Conservation (phyloP, 257 asterid genomes). For the Pogostemon cablin region DNA sequence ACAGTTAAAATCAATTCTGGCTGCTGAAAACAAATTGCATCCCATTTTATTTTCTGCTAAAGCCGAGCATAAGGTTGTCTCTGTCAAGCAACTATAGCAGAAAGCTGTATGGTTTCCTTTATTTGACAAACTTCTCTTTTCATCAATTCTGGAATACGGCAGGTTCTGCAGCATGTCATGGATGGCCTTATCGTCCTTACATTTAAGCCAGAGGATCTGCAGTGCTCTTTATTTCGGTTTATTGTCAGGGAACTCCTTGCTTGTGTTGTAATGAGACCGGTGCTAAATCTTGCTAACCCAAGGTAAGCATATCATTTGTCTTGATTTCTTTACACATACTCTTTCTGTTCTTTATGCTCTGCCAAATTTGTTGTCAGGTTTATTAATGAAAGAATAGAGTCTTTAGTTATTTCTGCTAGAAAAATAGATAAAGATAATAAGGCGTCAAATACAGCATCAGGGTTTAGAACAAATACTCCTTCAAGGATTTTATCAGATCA, state of each 20-base stretch:
- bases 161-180: slow-evolving; percentile 98
- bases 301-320: slow-evolving; percentile 49
- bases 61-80: slow-evolving; percentile 92
- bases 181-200: slow-evolving; percentile 82
- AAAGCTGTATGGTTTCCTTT: slow-evolving; percentile 27
- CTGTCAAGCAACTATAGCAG: slow-evolving; percentile 15
- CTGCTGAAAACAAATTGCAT: slow-evolving; percentile 85
- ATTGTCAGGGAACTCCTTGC: slow-evolving; percentile 90
- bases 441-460: slow-evolving; percentile 43
- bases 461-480: slow-evolving; percentile 49
- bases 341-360: slow-evolving; percentile 39
- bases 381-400: slow-evolving; percentile 90
- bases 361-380: slow-evolving; percentile 66
- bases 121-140: slow-evolving; percentile 31
- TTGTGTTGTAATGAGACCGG: slow-evolving; percentile 89
- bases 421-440: slow-evolving; percentile 63
- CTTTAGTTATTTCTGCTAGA: slow-evolving; percentile 57
- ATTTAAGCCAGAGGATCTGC: slow-evolving; percentile 77
- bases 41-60: slow-evolving; percentile 92
- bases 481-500: slow-evolving; percentile 51
- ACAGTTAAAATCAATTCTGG: slow-evolving; percentile 69
- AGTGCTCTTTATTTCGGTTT: slow-evolving; percentile 76
- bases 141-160: slow-evolving; percentile 38
- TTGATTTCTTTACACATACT: slow-evolving; percentile 29
- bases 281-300: slow-evolving; percentile 87